These are phyloP conservation scores for Fusarium sp. DNA, from an alignment of 2,329 filamentous ascomycete species.

Conservation along the genomic window DNA sequence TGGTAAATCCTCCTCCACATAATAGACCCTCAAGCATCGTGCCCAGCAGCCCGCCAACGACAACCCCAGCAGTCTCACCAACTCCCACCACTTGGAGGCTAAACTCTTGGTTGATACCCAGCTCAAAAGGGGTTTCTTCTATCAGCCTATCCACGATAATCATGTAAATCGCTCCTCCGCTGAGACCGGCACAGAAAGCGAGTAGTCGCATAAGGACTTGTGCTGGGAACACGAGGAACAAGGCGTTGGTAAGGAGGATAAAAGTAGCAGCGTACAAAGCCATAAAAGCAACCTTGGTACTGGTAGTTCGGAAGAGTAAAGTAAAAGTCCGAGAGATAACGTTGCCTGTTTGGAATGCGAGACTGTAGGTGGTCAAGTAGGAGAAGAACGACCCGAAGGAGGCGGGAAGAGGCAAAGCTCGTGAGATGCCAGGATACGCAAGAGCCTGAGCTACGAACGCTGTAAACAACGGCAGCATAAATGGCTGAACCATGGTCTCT, in stretches of 20 bases:
- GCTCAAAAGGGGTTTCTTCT: slow-evolving; percentile 29
- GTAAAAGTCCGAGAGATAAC: slow-evolving; percentile 41
- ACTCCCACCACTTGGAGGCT: slow-evolving; percentile 42
- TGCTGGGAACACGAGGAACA: slow-evolving; percentile 37
- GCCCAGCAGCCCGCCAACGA: slow-evolving; percentile 42
- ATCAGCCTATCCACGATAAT: slow-evolving; percentile 34
- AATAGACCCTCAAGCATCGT: slow-evolving; percentile 39
- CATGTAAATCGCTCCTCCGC: slow-evolving; percentile 46
- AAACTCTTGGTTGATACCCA: slow-evolving; percentile 42
- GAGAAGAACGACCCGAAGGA: slow-evolving; percentile 42
- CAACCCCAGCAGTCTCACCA: slow-evolving; percentile 44
- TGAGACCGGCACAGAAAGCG: slow-evolving; percentile 43
- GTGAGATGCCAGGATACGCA: slow-evolving; percentile 44
- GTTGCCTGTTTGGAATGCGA: slow-evolving; percentile 45
- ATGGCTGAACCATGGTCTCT: slow-evolving; percentile 32
- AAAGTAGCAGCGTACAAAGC: slow-evolving; percentile 15
- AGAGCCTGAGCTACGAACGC: slow-evolving; percentile 40
- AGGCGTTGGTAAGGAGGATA: slow-evolving; percentile 34
- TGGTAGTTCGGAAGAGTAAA: slow-evolving; percentile 27
- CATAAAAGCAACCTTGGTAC: slow-evolving; percentile 12
- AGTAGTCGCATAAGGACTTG: slow-evolving; percentile 38
- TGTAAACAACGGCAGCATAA: slow-evolving; percentile 43
- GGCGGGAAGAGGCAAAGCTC: slow-evolving; percentile 39
- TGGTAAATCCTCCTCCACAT: slow-evolving; percentile 26
- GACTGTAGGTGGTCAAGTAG: slow-evolving; percentile 43